Percentiles rank a stretch among this genome's conserved stretches.
Conservation (phyloP, 768 basidiomycete species). For the Tylopilus subfusipes region DNA sequence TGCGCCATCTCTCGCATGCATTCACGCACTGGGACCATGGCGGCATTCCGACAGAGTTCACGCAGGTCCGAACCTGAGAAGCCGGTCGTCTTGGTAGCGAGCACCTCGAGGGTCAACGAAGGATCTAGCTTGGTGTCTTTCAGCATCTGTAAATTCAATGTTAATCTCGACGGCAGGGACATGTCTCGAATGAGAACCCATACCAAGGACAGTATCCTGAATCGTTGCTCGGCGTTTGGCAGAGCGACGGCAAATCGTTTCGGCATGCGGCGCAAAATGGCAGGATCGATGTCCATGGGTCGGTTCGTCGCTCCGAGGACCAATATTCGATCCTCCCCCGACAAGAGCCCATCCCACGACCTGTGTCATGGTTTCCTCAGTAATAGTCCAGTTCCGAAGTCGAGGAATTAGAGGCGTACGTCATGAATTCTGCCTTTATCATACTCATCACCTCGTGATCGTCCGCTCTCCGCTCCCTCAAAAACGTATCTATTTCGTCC, state of each 20-base stretch:
- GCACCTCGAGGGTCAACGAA: conserved; percentile 52
- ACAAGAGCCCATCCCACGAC: conserved; percentile 92
- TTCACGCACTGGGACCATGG: conserved; percentile 89
- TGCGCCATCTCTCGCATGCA: conserved; percentile 56
- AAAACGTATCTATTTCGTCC: conserved; percentile 96
- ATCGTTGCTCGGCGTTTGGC: conserved; percentile 73
- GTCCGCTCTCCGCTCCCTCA: conserved; percentile 79
- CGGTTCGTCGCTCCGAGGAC: conserved; percentile 95
- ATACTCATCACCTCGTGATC: conserved; percentile 98
- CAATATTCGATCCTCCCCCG: conserved; percentile 75
- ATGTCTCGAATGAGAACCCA: conserved; percentile 13
- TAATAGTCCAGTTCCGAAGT: not conserved
- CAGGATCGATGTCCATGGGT: conserved; percentile 86
- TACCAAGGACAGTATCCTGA: conserved; percentile 81
- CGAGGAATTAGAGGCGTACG: conserved; percentile 44
- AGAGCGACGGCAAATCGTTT: conserved; percentile 88
- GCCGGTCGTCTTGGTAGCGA: conserved; percentile 71
- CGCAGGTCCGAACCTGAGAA: conserved; percentile 87
- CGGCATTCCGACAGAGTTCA: conserved; percentile 90
- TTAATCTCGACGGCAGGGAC: not conserved
- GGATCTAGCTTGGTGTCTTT: conserved; percentile 67
- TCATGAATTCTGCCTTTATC: conserved; percentile 98
- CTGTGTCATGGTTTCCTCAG: conserved; percentile 38
- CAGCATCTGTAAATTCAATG: conserved; percentile 60
- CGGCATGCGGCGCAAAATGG: conserved; percentile 94